Evolutionary conservation across 2,329 filamentous ascomycete genomes (phyloP).

Genomic region (Aureobasidium sp.): DNA sequence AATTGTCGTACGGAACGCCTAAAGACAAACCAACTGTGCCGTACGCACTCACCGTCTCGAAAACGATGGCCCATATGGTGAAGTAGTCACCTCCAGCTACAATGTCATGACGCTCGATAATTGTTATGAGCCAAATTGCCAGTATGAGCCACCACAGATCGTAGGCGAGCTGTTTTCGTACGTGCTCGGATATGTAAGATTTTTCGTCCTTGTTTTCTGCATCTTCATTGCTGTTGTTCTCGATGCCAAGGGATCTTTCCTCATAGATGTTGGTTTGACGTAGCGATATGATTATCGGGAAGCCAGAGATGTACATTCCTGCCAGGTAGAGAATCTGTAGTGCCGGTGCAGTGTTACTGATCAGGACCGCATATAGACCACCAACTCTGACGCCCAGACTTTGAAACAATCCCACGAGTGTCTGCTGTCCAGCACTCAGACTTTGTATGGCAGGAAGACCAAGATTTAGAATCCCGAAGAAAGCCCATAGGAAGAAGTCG

Average conservation of each 20-base stretch:
- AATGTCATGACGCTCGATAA: constrained; percentile 27
- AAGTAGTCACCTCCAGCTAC: constrained; percentile 21
- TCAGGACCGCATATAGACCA: constrained; percentile 59
- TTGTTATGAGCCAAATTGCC: constrained; percentile 34
- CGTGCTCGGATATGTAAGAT: constrained; percentile 40
- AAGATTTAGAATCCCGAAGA: constrained; percentile 60
- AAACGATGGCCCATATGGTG: constrained; percentile 34
- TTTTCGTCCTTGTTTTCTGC: constrained; percentile 52
- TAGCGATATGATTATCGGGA: constrained; percentile 57
- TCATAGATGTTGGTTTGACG: constrained; percentile 67
- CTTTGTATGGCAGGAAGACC: constrained; percentile 50
- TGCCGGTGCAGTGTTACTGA: constrained; percentile 49
- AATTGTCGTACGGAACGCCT: constrained; percentile 35
- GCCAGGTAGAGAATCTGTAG: constrained; percentile 55
- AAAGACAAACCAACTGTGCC: constrained; percentile 25
- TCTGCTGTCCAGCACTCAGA: constrained; percentile 47
- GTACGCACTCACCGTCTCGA: constrained; percentile 33
- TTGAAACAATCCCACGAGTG: constrained; percentile 61
- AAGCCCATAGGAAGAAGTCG: constrained; percentile 58
- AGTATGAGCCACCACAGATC: constrained; percentile 37
- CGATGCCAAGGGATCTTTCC: constrained; percentile 58
- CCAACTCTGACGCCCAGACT: constrained; percentile 55
- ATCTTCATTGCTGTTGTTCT: constrained; percentile 43
- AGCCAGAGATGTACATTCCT: constrained; percentile 61
- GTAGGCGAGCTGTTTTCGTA: constrained; percentile 31